Percentiles rank a stretch among this genome's conserved stretches.
phyloP scores from a whole-genome alignment of 2,329 filamentous ascomycete species.

The Aspergillus uvarum region DNA sequence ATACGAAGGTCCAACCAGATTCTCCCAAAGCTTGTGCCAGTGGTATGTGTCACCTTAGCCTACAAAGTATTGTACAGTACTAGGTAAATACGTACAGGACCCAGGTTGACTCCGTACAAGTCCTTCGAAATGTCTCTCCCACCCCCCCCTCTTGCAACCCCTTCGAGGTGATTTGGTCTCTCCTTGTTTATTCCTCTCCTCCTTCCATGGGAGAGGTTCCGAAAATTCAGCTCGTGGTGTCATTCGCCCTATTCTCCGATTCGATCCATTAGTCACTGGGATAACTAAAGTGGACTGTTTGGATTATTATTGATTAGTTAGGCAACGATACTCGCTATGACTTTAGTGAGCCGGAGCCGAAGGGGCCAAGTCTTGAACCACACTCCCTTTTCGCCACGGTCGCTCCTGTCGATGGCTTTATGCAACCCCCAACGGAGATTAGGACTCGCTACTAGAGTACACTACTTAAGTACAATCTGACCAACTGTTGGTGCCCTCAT shows the following conservation, averaged over 20 bases:
- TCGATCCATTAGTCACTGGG: background rate
- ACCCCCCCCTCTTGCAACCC: background rate
- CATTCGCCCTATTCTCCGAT: background rate
- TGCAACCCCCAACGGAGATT: background rate
- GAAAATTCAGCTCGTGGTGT: background rate
- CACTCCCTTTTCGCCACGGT: conserved; percentile 7
- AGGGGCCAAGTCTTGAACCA: conserved; percentile 10
- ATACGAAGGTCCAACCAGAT: conserved; percentile 5
- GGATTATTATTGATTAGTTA: background rate
- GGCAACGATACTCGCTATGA: conserved; percentile 4
- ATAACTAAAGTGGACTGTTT: background rate
- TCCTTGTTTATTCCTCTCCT: background rate
- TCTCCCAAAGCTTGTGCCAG: conserved; percentile 14
- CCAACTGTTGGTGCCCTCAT: conserved; percentile 3
- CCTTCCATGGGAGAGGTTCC: background rate
- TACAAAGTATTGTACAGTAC: background rate
- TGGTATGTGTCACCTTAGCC: conserved; percentile 1
- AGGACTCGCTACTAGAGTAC: background rate
- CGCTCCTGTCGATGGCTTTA: background rate
- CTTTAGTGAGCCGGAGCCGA: conserved; percentile 1
- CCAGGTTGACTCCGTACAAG: no score
- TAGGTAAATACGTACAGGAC: no score
- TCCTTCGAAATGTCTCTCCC: no score
- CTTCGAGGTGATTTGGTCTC: background rate
- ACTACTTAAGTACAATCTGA: background rate